These are phyloP conservation scores for Prunus dulcis DNA, from an alignment of 306 rosid species.

Conservation along the genomic window DNA sequence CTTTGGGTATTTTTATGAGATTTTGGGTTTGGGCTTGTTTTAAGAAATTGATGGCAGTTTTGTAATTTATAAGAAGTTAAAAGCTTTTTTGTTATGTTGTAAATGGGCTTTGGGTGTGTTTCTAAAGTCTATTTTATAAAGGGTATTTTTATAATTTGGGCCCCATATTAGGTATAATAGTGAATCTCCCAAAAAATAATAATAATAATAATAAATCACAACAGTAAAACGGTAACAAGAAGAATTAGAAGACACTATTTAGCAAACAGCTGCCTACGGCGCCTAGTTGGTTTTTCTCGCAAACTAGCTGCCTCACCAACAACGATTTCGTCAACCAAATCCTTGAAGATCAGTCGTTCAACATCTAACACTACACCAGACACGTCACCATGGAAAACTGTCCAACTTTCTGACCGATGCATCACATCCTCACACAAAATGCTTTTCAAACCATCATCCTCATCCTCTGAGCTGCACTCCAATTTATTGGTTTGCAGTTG, in stretches of 20 bases:
- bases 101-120: too few species aligned
- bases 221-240: background rate
- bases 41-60: too few species aligned
- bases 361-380: constrained; percentile 65
- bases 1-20: too few species aligned
- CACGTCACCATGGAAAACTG: constrained; percentile 48
- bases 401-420: constrained; percentile 56
- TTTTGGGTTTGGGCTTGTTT: too few species aligned
- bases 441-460: constrained; percentile 50
- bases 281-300: constrained; percentile 57
- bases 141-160: too few species aligned
- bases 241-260: constrained; percentile 30
- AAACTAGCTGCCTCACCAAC: constrained; percentile 60
- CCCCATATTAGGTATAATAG: too few species aligned
- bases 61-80: too few species aligned
- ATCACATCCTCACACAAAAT: constrained; percentile 59
- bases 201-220: too few species aligned
- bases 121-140: too few species aligned
- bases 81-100: too few species aligned
- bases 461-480: constrained; percentile 39
- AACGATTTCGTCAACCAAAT: constrained; percentile 69
- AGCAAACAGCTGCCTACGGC: constrained; percentile 53
- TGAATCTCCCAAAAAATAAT: too few species aligned
- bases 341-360: constrained; percentile 78
- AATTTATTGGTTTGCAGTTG: constrained; percentile 55